Conservation (phyloP, 2,329 filamentous ascomycete species). For the Fusarium neocosmosporiellum region DNA sequence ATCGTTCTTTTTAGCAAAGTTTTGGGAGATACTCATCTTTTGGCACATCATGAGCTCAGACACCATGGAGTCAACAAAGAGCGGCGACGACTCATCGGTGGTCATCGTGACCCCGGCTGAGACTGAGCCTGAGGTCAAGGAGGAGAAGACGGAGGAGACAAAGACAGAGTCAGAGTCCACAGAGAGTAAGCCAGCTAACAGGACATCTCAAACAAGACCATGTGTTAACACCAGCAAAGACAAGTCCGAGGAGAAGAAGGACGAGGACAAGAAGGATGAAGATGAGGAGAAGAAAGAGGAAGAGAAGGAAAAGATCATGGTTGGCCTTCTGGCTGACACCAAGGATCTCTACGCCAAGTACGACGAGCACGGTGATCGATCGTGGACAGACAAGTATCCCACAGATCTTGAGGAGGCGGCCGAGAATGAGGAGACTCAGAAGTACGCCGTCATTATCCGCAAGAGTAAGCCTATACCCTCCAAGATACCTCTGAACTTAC, state of each 20-base stretch:
- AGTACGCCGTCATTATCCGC: constrained; percentile 70
- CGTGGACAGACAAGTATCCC: constrained; percentile 68
- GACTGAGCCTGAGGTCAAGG: constrained; percentile 24
- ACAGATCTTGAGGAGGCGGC: constrained; percentile 65
- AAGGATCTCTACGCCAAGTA: constrained; percentile 58
- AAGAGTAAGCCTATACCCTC: constrained; percentile 51
- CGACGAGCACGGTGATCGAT: constrained; percentile 61
- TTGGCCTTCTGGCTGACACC: constrained; percentile 52
- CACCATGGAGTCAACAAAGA: constrained; percentile 38
- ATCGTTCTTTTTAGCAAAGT: not conserved
- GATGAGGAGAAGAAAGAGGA: not conserved
- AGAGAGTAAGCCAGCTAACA: constrained; percentile 14
- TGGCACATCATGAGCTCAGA: constrained; percentile 18
- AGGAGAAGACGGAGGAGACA: constrained; percentile 22
- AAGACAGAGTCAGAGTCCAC: constrained; percentile 3
- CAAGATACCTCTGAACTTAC: not conserved
- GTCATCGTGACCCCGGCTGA: constrained; percentile 38
- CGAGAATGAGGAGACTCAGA: constrained; percentile 70
- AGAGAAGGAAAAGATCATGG: constrained; percentile 32
- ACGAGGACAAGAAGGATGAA: not conserved
- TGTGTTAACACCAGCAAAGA: constrained; percentile 7
- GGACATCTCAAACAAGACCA: not conserved
- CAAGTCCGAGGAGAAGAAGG: constrained; percentile 17
- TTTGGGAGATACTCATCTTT: not conserved
- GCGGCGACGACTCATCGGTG: constrained; percentile 36